phyloP scores from a whole-genome alignment of 148 eudicot genomes.

The Nepenthes gracilis region DNA sequence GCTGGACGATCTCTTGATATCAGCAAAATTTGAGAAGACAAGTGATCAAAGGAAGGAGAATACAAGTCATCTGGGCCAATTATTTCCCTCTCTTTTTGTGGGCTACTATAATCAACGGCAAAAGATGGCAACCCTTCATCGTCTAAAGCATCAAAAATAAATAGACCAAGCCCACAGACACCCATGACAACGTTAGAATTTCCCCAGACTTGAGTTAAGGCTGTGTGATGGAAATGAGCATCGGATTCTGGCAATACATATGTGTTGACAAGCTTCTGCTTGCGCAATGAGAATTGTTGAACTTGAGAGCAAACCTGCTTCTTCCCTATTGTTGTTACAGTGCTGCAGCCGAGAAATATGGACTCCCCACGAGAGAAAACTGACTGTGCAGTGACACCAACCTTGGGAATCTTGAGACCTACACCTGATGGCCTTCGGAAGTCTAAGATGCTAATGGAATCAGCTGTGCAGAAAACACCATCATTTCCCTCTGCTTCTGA shows the following conservation, averaged over 20 bases:
- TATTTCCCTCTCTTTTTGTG: constrained; percentile 38
- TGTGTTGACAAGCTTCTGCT: constrained; percentile 50
- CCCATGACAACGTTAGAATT: constrained; percentile 70
- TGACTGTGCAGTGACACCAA: constrained; percentile 38
- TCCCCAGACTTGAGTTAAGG: constrained; percentile 89
- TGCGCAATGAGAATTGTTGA: constrained; percentile 62
- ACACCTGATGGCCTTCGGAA: constrained; percentile 80
- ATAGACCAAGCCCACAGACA: constrained; percentile 63
- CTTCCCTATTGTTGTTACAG: constrained; percentile 25
- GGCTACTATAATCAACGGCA: constrained; percentile 16
- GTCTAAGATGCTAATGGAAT: constrained; percentile 64
- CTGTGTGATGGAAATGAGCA: constrained; percentile 45
- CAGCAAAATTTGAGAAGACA: constrained; percentile 51
- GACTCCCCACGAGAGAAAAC: constrained; percentile 64
- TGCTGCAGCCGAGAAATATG: constrained; percentile 62
- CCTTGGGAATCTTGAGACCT: constrained; percentile 65
- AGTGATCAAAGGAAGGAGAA: constrained; percentile 71
- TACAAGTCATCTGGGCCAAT: constrained; percentile 85
- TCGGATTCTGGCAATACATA: constrained; percentile 59
- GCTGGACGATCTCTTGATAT: constrained; percentile 93
- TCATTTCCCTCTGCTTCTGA: constrained; percentile 93
- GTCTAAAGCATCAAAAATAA: constrained; percentile 45
- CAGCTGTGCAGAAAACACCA: constrained; percentile 80
- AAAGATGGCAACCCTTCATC: constrained; percentile 38
- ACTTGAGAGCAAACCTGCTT: constrained; percentile 53